Evolutionary conservation across 2,329 filamentous ascomycete genomes (phyloP).

Genomic region (Aspergillus sp.): DNA sequence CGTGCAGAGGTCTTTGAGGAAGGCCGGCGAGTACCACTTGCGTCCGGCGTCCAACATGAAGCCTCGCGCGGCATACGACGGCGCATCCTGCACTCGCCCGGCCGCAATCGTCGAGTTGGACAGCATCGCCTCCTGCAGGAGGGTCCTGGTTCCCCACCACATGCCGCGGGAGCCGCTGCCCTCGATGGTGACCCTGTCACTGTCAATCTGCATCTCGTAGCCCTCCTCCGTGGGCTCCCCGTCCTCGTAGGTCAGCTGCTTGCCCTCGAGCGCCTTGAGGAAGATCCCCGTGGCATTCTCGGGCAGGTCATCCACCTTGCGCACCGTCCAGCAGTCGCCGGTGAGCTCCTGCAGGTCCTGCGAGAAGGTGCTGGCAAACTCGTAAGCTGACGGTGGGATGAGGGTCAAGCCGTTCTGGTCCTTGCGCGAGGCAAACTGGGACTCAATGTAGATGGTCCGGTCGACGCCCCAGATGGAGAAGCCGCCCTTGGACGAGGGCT

Average conservation of each 20-base stretch:
- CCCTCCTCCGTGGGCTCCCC: constrained; percentile 41
- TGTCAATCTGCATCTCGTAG: constrained; percentile 36
- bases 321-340: constrained; percentile 34
- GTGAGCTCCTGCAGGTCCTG: constrained; percentile 37
- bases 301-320: constrained; percentile 28
- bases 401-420: constrained; percentile 42
- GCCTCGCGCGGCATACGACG: constrained; percentile 43
- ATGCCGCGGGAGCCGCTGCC: constrained; percentile 47
- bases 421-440: constrained; percentile 26
- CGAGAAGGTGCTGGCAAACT: constrained; percentile 41
- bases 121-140: constrained; percentile 41
- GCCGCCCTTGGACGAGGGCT: constrained; percentile 19
- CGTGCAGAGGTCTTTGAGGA: constrained; percentile 48
- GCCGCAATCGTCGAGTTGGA: constrained; percentile 32
- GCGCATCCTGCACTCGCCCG: constrained; percentile 41
- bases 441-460: constrained; percentile 30
- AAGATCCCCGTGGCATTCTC: constrained; percentile 32
- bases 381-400: constrained; percentile 42
- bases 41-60: constrained; percentile 46
- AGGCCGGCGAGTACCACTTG: constrained; percentile 48
- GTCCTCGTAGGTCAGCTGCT: constrained; percentile 38
- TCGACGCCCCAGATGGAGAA: constrained; percentile 9
- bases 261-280: constrained; percentile 23
- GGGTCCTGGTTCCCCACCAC: constrained; percentile 50
- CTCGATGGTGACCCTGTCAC: constrained; percentile 34